Base-by-base conservation (phyloP, 345 rosid species). In the Eucalyptus pumila region DNA sequence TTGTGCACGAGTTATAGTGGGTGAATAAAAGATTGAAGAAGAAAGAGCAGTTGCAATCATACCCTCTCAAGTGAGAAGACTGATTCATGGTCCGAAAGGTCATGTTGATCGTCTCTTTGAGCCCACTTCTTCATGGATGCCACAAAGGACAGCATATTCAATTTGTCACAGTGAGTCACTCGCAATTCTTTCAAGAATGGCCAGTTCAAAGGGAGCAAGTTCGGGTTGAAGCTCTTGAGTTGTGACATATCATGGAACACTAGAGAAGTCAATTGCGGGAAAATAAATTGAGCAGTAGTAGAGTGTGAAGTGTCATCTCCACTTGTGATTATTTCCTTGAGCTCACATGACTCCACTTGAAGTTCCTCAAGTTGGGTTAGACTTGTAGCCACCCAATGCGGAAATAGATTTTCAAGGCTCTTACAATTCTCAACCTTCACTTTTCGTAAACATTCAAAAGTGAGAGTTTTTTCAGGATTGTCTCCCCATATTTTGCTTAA, bases 311-410 rank as follows among this genome's bases (percentile, higher is more conserved):
- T 69, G 80, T 9, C 42, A 69, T 69, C 24, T 32, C 80, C 44
- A 5, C 44, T 69, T 0, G 4, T 0, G 7, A 69, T 14, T 69
- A 69, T 69, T 34, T 34, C 0, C 44, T 9, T 0, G 1, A 69
- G 0, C 6, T 4, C 24, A 34, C 80, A 34, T 16, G 23, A 34
- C 44, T 69, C 44, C 24, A 34, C 80, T 69, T 3, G 80, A 69
- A 69, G 44, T 1, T 9, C 0, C 2, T 17, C 1, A 17, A 69
- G 23, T 9, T 16, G 12, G 24, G 6, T 34, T 69, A 69, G 24
- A 34, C 80, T 69, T 34, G 4, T 17, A 17, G 80, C 80, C 80
- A 69, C 44, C 80, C 80, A 69, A 69, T 34, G 42, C 1, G 80
- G 44, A 69, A 69, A 69, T 0, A 69, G 4, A 34, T 17, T 17